Percentiles rank a stretch among this genome's conserved stretches.
Evolutionary conservation across 78 protist species (phyloP).

Genomic region (Chrysochromulina parva): DNA sequence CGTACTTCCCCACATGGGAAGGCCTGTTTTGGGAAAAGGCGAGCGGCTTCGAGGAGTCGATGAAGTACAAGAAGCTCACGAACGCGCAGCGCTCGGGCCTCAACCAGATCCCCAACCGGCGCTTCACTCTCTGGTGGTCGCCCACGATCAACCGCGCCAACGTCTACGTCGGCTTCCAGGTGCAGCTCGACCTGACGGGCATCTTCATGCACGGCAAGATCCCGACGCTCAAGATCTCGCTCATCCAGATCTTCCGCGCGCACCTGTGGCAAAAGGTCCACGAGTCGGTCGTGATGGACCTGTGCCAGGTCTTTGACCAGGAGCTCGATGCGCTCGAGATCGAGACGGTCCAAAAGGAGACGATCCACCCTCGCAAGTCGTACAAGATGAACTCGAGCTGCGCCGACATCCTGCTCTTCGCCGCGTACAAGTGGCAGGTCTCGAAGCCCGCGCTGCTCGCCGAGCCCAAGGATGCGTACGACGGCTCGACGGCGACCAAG

Average conservation of each 20-base stretch:
- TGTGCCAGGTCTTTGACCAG: constrained; percentile 91
- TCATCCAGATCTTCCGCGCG: constrained; percentile 99
- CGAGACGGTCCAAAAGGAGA: constrained; percentile 98
- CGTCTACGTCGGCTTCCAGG: constrained; percentile 99
- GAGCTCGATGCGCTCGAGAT: constrained; percentile 96
- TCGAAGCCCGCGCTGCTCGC: constrained; percentile 95
- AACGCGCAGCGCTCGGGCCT: constrained; percentile 99
- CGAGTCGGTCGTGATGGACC: constrained; percentile 95
- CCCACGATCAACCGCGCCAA: constrained; percentile 99
- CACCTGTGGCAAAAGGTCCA: constrained; percentile 99
- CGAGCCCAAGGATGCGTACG: constrained; percentile 88
- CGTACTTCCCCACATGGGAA: constrained; percentile 99
- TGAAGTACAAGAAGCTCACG: constrained; percentile 99
- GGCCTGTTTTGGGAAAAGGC: constrained; percentile 99
- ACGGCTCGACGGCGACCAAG: constrained; percentile 81
- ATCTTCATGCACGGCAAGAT: constrained; percentile 99
- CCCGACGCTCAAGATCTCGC: constrained; percentile 98
- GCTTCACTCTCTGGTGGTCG: constrained; percentile 99
- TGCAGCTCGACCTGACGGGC: constrained; percentile 99
- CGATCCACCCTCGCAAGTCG: constrained; percentile 99
- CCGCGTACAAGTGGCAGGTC: constrained; percentile 97
- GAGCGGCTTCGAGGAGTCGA: constrained; percentile 91
- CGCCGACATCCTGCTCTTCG: constrained; percentile 97
- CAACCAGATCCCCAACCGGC: constrained; percentile 99
- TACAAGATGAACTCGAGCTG: constrained; percentile 98